Conservation (phyloP, 2,329 filamentous ascomycete genomes). For the Tolypocladium amazonense region DNA sequence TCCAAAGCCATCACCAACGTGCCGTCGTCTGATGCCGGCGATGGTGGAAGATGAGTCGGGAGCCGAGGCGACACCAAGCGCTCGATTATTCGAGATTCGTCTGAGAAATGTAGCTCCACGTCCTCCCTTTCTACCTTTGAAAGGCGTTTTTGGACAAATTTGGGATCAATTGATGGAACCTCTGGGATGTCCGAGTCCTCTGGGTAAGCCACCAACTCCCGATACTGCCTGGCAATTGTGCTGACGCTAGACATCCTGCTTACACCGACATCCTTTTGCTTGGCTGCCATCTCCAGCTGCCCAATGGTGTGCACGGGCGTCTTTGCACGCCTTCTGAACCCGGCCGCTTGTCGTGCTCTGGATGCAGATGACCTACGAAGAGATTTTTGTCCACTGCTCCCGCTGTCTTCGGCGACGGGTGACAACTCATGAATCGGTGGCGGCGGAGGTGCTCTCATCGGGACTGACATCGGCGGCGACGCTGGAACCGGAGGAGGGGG, state of each 20-base stretch:
- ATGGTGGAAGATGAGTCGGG: conserved; percentile 7
- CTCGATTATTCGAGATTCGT: background rate
- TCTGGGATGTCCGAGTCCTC: conserved; percentile 20
- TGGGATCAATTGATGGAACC: conserved; percentile 13
- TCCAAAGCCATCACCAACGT: conserved; percentile 36
- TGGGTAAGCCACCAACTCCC: conserved; percentile 28
- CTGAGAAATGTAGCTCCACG: background rate
- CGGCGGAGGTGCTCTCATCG: conserved; percentile 2
- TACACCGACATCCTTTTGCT: conserved; percentile 10
- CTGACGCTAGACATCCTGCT: conserved; percentile 32
- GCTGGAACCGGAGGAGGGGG: background rate
- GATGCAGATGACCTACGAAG: background rate
- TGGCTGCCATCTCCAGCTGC: conserved; percentile 30
- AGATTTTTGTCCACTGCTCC: background rate
- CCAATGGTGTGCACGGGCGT: conserved; percentile 39
- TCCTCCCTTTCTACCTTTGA: background rate
- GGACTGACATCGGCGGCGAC: background rate
- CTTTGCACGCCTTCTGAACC: conserved; percentile 36
- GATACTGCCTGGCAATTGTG: conserved; percentile 40
- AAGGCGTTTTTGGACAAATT: background rate
- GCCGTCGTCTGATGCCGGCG: conserved; percentile 31
- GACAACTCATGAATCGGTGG: conserved; percentile 16
- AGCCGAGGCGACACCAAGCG: background rate
- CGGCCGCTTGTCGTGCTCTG: conserved; percentile 9
- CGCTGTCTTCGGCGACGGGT: background rate